Conservation (phyloP, 2,329 filamentous ascomycete genomes). For the Lecanicillium sp. region DNA sequence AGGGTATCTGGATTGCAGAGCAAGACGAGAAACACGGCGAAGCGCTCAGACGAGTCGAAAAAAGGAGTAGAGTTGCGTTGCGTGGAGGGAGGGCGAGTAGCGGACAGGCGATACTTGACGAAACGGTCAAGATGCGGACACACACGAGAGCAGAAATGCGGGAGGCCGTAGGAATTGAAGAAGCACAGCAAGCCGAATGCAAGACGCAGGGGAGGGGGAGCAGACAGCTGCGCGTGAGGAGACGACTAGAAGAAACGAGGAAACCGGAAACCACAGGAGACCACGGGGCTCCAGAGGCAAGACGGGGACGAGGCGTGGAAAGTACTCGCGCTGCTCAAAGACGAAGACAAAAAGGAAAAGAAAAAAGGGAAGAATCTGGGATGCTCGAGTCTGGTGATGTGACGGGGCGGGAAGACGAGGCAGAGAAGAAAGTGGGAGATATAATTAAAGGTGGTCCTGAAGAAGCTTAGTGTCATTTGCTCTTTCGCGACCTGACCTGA, state of each 20-base stretch:
- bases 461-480: constrained; percentile 7
- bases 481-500: too few relatives aligned
- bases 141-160: too few relatives aligned
- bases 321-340: constrained; percentile 8
- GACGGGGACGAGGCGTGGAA: constrained; percentile 4
- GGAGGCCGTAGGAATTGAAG: constrained; percentile 13
- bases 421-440: constrained; percentile 11
- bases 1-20: too few relatives aligned
- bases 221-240: constrained; percentile 5
- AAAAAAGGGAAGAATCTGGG: constrained; percentile 6
- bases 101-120: not conserved
- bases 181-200: constrained; percentile 11
- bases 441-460: constrained; percentile 7
- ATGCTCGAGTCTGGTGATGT: constrained; percentile 6
- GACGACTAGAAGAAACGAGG: constrained; percentile 9
- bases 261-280: constrained; percentile 5
- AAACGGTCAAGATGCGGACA: constrained; percentile 2
- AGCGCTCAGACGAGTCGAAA: too few relatives aligned
- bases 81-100: too few relatives aligned
- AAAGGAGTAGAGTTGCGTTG: too few relatives aligned
- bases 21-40: too few relatives aligned
- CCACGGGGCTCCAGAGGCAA: constrained; percentile 7
- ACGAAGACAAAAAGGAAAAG: constrained; percentile 9
- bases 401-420: constrained; percentile 10
- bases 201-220: constrained; percentile 9